These are phyloP conservation scores for Ophiocordyceps camponoti-rufipedis DNA, from an alignment of 2,329 filamentous ascomycete species.

Conservation along the genomic window DNA sequence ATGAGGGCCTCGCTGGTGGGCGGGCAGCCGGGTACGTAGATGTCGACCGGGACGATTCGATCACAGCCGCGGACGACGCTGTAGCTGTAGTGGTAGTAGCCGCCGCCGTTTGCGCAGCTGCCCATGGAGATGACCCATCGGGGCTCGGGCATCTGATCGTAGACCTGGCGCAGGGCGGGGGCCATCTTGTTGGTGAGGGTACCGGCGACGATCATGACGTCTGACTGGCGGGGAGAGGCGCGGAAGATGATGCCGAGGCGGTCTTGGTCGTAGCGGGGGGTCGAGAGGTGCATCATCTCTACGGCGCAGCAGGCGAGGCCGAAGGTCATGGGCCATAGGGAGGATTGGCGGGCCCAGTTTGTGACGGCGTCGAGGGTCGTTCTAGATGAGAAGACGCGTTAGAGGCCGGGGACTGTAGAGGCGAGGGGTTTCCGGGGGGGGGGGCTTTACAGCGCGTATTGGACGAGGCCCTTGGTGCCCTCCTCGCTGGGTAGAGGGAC, in stretches of 20 bases:
- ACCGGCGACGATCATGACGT: slow-evolving; percentile 87
- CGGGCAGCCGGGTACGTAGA: slow-evolving; percentile 62
- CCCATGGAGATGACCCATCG: slow-evolving; percentile 77
- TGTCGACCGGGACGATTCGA: slow-evolving; percentile 59
- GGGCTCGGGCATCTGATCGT: slow-evolving; percentile 90
- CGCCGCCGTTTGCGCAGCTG: slow-evolving; percentile 67
- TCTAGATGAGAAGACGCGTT: slow-evolving; percentile 19
- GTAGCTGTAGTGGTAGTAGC: slow-evolving; percentile 80
- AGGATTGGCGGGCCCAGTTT: slow-evolving; percentile 74
- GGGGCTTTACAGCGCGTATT: slow-evolving; percentile 65
- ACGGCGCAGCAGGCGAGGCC: slow-evolving; percentile 77
- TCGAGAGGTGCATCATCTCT: slow-evolving; percentile 87
- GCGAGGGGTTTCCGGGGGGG: not conserved
- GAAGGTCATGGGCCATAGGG: slow-evolving; percentile 79
- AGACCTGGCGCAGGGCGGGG: slow-evolving; percentile 72
- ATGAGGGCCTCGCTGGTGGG: slow-evolving; percentile 43
- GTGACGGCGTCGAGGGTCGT: slow-evolving; percentile 62
- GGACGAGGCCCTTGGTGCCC: slow-evolving; percentile 58
- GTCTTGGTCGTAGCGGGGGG: slow-evolving; percentile 78
- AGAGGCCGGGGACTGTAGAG: not conserved
- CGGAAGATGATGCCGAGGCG: slow-evolving; percentile 81
- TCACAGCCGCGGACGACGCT: slow-evolving; percentile 59
- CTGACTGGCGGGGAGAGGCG: slow-evolving; percentile 70
- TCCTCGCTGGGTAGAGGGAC: slow-evolving; percentile 65
- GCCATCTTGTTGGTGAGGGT: slow-evolving; percentile 96